Base-by-base conservation (phyloP, 2,329 filamentous ascomycete species). In the Rachicladosporium sp. region DNA sequence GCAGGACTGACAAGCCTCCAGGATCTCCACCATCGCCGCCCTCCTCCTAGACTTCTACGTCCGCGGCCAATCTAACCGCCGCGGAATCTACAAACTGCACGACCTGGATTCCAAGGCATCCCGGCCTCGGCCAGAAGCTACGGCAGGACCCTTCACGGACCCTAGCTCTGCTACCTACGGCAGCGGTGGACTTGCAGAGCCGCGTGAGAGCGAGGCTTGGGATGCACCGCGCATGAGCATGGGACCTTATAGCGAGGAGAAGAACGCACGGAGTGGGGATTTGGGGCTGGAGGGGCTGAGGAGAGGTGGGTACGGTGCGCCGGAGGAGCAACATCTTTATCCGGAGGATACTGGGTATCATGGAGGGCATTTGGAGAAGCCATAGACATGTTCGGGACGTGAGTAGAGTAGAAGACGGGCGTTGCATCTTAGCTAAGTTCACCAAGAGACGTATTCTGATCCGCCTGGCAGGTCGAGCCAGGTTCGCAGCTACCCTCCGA, bases 11-110 rank as follows among this genome's bases (percentile, higher is more conserved):
- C 33, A 27, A 2, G 1, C n/a, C 9, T 8, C 4, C 41, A 64
- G 61, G n/a, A 49, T 67, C 2, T 60, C 66, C 2, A 68, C 70
- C 29, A 52, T 71, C 39, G 56, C 64, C 9, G 63, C 68, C 6
- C 51, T 73, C 29, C 50, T 57, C 7, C 59, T 78, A 33, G 74
- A 78, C 51, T 49, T 72, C 29, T 57, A 64, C 43, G 70, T 72
- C 15, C 61, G 60, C 43, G 59, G 61, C 9, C 59, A 61, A 29
- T 58, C 67, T 41, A 67, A 56, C 10, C 56, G 57, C 21, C 56
- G 66, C 10, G 71, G 71, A 6, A 58, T 55, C 4, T 76, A 76
- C 50, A 62, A 61, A 10, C 64, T 75, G 61, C 57, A 60, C 10
- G 60, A 61, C 49, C 42, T 55, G 11, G 56, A 63, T 35, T 39